A percentile compares a stretch with the other conserved stretches of the same genome.
Conservation (phyloP, 345 rosid species). For the Gossypium turneri region DNA sequence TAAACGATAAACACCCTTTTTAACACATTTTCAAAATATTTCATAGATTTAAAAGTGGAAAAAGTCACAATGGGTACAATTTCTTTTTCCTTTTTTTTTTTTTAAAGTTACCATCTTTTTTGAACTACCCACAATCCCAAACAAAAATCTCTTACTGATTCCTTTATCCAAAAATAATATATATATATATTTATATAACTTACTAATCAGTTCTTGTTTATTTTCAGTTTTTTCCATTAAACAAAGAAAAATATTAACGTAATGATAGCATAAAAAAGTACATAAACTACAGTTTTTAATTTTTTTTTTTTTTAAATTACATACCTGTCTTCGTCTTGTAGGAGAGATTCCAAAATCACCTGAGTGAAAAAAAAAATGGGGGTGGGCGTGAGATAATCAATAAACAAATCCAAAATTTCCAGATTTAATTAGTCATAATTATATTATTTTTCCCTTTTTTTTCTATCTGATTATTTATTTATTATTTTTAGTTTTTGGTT, state of each 20-base stretch:
- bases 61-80: neutral
- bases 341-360: neutral
- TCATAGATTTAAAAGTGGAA: neutral
- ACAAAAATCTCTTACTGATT: neutral
- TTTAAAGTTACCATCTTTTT: neutral
- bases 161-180: neutral
- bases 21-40: neutral
- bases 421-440: conserved; percentile 2
- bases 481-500: neutral
- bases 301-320: too few relatives aligned
- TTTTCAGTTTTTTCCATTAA: neutral
- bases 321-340: neutral
- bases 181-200: too few relatives aligned
- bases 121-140: neutral
- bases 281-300: neutral
- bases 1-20: neutral
- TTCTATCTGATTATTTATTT: neutral
- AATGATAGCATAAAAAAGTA: neutral
- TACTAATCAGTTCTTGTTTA: neutral
- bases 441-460: neutral
- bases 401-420: conserved; percentile 5
- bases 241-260: neutral
- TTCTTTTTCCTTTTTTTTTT: too few relatives aligned
- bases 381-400: neutral
- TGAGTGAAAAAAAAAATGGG: neutral